Base-by-base conservation (phyloP, 139 green algal genomes). In the Chlorella vulgaris region DNA sequence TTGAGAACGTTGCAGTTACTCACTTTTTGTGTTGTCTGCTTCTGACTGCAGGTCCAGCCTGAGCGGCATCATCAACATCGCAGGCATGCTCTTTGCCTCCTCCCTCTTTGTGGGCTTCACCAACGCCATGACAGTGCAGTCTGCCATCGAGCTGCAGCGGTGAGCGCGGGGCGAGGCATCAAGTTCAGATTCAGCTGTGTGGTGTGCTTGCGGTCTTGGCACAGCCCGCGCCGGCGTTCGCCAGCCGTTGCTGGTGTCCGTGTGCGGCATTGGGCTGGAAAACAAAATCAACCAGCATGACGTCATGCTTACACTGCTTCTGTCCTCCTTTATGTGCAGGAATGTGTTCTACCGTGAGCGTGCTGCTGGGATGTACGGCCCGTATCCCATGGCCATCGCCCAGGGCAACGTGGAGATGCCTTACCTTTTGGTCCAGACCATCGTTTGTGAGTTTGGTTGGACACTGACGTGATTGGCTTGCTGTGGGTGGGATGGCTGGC, bases 361-460 rank as follows among this genome's bases (percentile, higher is more conserved):
- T 3, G 85, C 81, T 2, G 83, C 83, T 8, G 83, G 83, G 38
- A 86, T 83, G 55, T 93, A 93, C 38, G 65, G 43, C 33, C 6
- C 69, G 6, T 53, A 88, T 35, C 85, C 89, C 0, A 90, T 90
- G 63, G 60, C 83, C 18, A 78, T 93, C 26, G 88, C 87, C 3
- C 80, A 89, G 43, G 76, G 63, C 18, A 70, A 81, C 6, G 81
- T 90, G 31, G 86, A 90, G 71, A 29, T 90, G 0, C 86, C 86
- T 0, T 90, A 83, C 77, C 33, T 90, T 6, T 7, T 83, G 39
- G 65, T 83, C 22, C 86, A 90, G 78, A 58, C 69, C 1, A 28
- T 92, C 15, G n/a, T 95, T 13, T 95, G 35, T 42, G 35, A 42
- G 66, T 73, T n/a, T n/a, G n/a, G n/a, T n/a, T n/a, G n/a, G n/a